Conservation (phyloP, 768 basidiomycete species). For the Panaeolus cyanescens region DNA sequence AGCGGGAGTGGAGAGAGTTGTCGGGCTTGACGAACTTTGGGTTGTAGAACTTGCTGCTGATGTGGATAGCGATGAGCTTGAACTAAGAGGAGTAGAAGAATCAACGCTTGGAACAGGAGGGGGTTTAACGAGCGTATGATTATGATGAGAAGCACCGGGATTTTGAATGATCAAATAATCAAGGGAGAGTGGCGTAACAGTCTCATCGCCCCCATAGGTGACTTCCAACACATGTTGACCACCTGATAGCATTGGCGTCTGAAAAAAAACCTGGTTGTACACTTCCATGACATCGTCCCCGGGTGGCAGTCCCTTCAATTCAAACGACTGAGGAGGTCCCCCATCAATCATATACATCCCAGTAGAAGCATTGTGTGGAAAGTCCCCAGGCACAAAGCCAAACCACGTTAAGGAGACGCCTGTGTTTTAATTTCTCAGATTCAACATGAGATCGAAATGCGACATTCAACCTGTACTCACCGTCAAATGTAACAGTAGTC, state of each 20-base stretch:
- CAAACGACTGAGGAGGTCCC: conserved; percentile 7
- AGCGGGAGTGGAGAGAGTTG: background rate
- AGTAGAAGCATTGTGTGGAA: background rate
- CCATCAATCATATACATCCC: conserved; percentile 16
- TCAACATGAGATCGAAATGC: background rate
- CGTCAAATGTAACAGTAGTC: conserved; percentile 24
- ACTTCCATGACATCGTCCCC: background rate
- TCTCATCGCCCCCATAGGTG: conserved; percentile 8
- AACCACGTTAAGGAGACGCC: conserved; percentile 8
- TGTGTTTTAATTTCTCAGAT: background rate
- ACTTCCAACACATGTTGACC: conserved; percentile 13
- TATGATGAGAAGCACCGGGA: conserved; percentile 1
- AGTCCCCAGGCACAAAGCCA: background rate
- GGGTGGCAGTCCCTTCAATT: conserved; percentile 6
- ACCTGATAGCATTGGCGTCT: conserved; percentile 6
- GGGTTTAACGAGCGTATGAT: background rate
- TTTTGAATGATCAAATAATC: conserved; percentile 13
- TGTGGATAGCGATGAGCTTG: conserved; percentile 14
- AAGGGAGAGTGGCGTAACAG: conserved; percentile 9
- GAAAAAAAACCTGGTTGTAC: conserved; percentile 16
- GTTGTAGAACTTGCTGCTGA: background rate
- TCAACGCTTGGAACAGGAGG: background rate
- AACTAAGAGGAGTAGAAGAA: background rate
- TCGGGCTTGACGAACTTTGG: background rate
- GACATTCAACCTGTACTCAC: conserved; percentile 14